Conservation (phyloP, 495 filamentous ascomycete genomes). For the Penicillium cosmopolitanum region DNA sequence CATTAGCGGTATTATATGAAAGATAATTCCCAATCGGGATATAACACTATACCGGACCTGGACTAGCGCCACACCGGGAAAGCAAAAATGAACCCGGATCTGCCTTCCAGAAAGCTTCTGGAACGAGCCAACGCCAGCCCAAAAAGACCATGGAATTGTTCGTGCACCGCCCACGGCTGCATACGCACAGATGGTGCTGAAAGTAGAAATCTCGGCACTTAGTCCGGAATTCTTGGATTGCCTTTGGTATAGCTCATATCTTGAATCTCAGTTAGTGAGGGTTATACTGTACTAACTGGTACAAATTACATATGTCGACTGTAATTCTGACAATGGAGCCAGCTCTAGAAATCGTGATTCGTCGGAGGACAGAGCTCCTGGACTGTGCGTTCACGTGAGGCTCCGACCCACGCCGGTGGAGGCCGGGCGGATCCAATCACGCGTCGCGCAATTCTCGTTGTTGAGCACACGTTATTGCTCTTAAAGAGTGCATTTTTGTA, state of each 20-base stretch:
- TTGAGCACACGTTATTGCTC: neutral
- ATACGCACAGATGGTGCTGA: neutral
- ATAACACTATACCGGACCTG: neutral
- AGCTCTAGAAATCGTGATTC: constrained; percentile 16
- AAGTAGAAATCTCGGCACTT: neutral
- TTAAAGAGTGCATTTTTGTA: neutral
- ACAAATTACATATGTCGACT: neutral
- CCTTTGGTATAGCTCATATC: no score
- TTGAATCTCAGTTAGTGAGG: no score
- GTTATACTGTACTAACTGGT: no score
- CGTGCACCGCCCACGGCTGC: neutral
- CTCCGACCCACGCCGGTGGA: constrained; percentile 16
- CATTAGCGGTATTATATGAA: constrained; percentile 8
- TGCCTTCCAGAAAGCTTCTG: constrained; percentile 34
- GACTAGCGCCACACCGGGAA: constrained; percentile 7
- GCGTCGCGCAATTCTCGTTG: constrained; percentile 6
- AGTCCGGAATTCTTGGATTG: neutral
- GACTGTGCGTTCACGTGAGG: constrained; percentile 25
- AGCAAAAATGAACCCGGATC: constrained; percentile 23
- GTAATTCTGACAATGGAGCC: constrained; percentile 3
- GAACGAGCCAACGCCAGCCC: constrained; percentile 13
- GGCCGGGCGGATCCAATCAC: constrained; percentile 20
- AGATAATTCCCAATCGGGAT: constrained; percentile 11
- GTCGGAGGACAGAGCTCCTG: constrained; percentile 37
- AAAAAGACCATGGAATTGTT: constrained; percentile 20